Evolutionary conservation across 257 asterid species (phyloP), one percentile per base, ranked within the genome.

Genomic region (Nicotiana benthamiana): DNA sequence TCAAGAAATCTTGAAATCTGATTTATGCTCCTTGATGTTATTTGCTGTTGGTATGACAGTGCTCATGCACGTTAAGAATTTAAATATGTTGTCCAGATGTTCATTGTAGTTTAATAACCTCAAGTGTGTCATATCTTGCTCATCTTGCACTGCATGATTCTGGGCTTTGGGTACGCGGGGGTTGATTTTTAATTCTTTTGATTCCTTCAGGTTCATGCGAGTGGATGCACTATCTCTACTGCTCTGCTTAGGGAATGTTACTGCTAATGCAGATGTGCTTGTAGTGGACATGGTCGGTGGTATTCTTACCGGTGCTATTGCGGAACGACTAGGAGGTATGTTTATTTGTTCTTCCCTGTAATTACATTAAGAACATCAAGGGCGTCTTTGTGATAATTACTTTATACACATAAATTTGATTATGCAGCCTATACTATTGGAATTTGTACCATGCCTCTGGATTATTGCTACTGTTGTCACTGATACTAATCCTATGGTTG

Each of bases 311-410:
- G 98, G 97, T 79, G 90, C 98, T 48, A 93, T 92, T 61, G 97
- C 97, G 1, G 99, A 95, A 87, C 97, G 99, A 64, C 82, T 95
- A 87, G 99, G 98, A 93, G 98, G 99, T 95, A 60, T 83, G 53
- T 40, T 82, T 59, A 67, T 64, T 84, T 46, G 56, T 40, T 36
- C 56, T 70, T 40, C 59, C 24, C 22, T 70, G 59, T 70, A 12
- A 22, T 43, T 70, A 13, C 36, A 13, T 22, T 70, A 70, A 70
- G 59, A 22, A 70, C 59, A 12, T 70, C 36, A 20, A 70, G 59
- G 22, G 36, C 15, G 5, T 43, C 22, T 40, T 46, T 70, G 59
- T 70, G 77, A 46, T 48, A 24, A 15, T 1, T 46, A 7, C 36
- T 22, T 72, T 46, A 72, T 72, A 13, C 40, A 6, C 16, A 72